Percentiles rank a stretch among this genome's conserved stretches.
These are phyloP conservation scores for Durio zibethinus DNA, from an alignment of 345 rosid genomes.

Conservation along the genomic window DNA sequence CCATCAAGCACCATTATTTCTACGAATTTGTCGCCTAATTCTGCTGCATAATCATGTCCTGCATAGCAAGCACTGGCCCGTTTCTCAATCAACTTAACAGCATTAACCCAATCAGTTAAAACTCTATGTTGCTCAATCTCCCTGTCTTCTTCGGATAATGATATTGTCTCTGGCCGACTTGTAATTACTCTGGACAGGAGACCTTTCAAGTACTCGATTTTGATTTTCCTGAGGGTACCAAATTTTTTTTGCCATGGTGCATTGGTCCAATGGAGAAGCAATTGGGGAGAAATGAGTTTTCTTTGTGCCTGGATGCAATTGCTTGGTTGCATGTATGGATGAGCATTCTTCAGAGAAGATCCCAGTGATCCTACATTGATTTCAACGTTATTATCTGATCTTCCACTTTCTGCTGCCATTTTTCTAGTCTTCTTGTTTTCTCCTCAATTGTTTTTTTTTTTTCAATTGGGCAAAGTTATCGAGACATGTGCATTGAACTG, in stretches of 20 bases:
- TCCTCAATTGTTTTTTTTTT: no score
- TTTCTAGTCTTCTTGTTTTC: no score
- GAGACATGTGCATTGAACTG: no score
- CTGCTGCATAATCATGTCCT: background rate
- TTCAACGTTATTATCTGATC: background rate
- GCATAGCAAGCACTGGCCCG: constrained; percentile 19
- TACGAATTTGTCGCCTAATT: constrained; percentile 6
- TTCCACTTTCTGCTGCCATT: background rate
- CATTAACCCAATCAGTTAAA: background rate
- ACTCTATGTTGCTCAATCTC: background rate
- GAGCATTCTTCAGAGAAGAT: background rate
- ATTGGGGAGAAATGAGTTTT: constrained; percentile 24
- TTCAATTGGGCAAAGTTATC: no score
- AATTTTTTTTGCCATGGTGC: background rate
- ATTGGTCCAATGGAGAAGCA: constrained; percentile 34
- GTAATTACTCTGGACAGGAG: constrained; percentile 12
- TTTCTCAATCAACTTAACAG: background rate
- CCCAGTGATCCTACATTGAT: background rate
- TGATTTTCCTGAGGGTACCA: constrained; percentile 11
- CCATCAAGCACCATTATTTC: constrained; percentile 24
- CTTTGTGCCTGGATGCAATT: constrained; percentile 19
- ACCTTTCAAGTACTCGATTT: constrained; percentile 23
- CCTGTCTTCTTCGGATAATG: background rate
- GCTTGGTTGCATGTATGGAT: background rate
- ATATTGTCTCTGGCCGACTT: background rate